Evolutionary conservation across 768 basidiomycete genomes (phyloP).

Genomic region (Cantharellus cinnabarinus): DNA sequence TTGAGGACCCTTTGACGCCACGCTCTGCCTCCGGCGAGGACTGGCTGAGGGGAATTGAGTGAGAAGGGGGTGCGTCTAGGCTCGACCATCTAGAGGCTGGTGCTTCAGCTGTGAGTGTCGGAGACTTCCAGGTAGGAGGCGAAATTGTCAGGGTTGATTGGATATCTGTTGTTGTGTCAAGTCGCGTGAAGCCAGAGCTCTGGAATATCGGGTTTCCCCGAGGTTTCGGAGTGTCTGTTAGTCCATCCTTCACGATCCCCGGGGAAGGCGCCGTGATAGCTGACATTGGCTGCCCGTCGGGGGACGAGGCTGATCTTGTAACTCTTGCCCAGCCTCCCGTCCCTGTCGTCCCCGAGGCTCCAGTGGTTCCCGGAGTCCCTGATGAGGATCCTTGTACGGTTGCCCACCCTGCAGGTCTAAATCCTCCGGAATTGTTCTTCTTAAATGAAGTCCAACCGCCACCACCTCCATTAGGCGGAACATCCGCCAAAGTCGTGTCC

Average conservation of each 20-base stretch:
- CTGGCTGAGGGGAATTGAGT: too few species aligned
- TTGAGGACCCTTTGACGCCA: too few species aligned
- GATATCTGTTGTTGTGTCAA: conserved; percentile 27
- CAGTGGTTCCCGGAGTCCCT: neutral
- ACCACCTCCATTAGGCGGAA: neutral
- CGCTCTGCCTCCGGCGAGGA: too few species aligned
- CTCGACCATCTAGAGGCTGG: too few species aligned
- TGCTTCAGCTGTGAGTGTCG: too few species aligned
- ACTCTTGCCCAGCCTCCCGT: neutral
- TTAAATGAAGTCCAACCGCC: neutral
- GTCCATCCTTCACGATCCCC: conserved; percentile 11
- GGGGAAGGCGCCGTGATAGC: conserved; percentile 3
- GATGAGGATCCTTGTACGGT: conserved; percentile 9
- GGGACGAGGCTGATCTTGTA: neutral
- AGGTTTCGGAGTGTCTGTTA: neutral
- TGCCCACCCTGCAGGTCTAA: conserved; percentile 9
- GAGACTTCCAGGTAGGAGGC: too few species aligned
- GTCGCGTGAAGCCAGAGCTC: conserved; percentile 44
- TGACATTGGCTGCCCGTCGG: conserved; percentile 3
- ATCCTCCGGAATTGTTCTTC: neutral
- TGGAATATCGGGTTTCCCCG: conserved; percentile 20
- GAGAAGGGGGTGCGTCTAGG: too few species aligned
- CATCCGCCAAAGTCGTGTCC: neutral
- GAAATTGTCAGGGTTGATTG: too few species aligned
- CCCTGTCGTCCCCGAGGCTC: neutral